Evolutionary conservation across 148 eudicot genomes (phyloP), one percentile per base, ranked within the genome.

Genomic region (Hydrangea macrophylla): DNA sequence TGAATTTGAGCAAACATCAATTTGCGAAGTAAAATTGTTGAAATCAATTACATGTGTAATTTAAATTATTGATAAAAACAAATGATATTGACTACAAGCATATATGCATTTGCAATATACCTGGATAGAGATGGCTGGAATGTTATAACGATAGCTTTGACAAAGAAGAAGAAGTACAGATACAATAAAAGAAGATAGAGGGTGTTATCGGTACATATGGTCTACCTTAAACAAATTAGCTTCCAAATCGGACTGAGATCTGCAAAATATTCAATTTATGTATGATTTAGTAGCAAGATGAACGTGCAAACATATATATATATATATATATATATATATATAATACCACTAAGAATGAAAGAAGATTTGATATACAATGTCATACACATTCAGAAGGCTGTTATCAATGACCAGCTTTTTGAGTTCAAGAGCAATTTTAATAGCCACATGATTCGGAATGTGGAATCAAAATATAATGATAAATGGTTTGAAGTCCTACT

Each of bases 371-470:
- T 50, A 67, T 12, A 58, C 9, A 77, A 70, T 59, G 63, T 60
- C 90, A 74, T 90, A 94, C 98, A 94, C 97, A 65, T 93, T 97
- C 39, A 94, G 85, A 76, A 94, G 88, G 76, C 98, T 94, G 70
- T 94, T 94, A 80, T 94, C 98, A 50, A 90, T 78, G 57, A 94
- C 87, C 81, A 94, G 80, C 86, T 94, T 94, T 73, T 94, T 94
- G 64, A 94, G 86, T 60, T 94, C 98, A 76, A 94, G 82, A 9
- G 98, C 96, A 77, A 94, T 88, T 83, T 94, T 94, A 72, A 94
- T 87, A 31, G 97, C 98, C 65, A 90, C 97, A 44, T 94, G 98
- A 79, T 90, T 90, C 30, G 98, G 98, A 68, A 94, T 94, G 97
- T 94, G 88, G 28, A 74, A 79, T 18, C 35, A 67, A 48, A 28